Evolutionary conservation across 768 basidiomycete species (phyloP).

Genomic region (Zangia roseola): DNA sequence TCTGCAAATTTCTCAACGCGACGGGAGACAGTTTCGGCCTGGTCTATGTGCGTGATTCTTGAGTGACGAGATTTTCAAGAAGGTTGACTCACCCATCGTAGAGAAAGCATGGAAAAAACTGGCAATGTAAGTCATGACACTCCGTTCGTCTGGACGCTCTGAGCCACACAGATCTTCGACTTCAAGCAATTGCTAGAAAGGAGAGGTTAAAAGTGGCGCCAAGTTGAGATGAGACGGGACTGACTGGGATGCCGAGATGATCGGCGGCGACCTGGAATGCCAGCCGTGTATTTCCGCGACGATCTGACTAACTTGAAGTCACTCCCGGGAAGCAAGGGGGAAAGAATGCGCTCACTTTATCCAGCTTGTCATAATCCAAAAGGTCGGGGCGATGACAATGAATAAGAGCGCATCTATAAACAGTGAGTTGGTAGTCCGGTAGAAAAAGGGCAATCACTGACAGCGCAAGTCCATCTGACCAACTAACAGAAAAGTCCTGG

Average conservation of each 20-base stretch:
- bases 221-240: slow-evolving; percentile 26
- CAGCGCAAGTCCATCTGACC: slow-evolving; percentile 96
- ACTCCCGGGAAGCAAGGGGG: neutral
- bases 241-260: slow-evolving; percentile 86
- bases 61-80: neutral
- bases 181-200: slow-evolving; percentile 83
- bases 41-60: slow-evolving; percentile 52
- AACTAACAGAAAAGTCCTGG: slow-evolving; percentile 89
- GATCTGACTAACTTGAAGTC: slow-evolving; percentile 53
- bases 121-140: slow-evolving; percentile 98
- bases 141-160: slow-evolving; percentile 88
- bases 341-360: slow-evolving; percentile 57
- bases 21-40: slow-evolving; percentile 90
- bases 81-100: slow-evolving; percentile 71
- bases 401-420: slow-evolving; percentile 88
- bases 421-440: slow-evolving; percentile 7
- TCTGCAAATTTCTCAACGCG: slow-evolving; percentile 96
- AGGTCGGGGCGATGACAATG: slow-evolving; percentile 97
- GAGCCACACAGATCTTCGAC: slow-evolving; percentile 93
- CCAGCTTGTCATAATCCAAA: slow-evolving; percentile 80
- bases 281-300: slow-evolving; percentile 78
- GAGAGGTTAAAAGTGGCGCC: slow-evolving; percentile 1
- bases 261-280: slow-evolving; percentile 89
- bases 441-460: slow-evolving; percentile 38
- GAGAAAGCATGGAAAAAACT: slow-evolving; percentile 98